Conservation (phyloP, 169 alveolate species). For the Eimeria necatrix region DNA sequence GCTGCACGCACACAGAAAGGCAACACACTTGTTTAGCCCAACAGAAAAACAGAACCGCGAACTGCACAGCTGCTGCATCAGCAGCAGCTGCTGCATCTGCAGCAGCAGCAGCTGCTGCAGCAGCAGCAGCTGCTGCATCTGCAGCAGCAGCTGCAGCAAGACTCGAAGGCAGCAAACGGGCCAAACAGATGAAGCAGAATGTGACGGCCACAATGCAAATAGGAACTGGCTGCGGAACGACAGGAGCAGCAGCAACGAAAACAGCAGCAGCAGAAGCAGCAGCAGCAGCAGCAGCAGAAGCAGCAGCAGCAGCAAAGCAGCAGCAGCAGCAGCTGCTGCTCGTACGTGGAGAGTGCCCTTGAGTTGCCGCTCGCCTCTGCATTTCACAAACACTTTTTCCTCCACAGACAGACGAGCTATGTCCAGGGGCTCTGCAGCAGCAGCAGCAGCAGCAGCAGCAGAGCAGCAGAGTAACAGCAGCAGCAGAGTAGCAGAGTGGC, state of each 20-base stretch:
- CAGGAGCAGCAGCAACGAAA: neutral
- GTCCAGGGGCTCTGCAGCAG: constrained; percentile 93
- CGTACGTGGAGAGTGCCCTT: constrained; percentile 92
- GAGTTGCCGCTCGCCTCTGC: constrained; percentile 95
- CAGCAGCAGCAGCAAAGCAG: neutral
- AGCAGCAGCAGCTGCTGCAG: neutral
- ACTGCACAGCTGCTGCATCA: neutral
- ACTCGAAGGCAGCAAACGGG: neutral
- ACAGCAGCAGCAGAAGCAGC: neutral
- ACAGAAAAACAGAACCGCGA: no score
- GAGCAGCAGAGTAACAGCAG: constrained; percentile 5
- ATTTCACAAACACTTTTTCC: constrained; percentile 91
- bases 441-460: neutral
- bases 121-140: neutral
- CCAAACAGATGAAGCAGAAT: neutral
- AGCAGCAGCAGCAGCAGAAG: neutral
- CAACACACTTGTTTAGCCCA: neutral
- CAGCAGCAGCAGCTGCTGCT: neutral
- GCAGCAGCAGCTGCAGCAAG: neutral
- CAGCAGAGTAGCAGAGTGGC: neutral
- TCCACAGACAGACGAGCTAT: constrained; percentile 93
- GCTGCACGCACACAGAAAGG: neutral
- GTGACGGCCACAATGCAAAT: no score
- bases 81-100: constrained; percentile 1
- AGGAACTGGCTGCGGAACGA: no score